A percentile compares a stretch with the other conserved stretches of the same genome.
Conservation (phyloP, 495 filamentous ascomycete species). For the Neurospora tetraspora region DNA sequence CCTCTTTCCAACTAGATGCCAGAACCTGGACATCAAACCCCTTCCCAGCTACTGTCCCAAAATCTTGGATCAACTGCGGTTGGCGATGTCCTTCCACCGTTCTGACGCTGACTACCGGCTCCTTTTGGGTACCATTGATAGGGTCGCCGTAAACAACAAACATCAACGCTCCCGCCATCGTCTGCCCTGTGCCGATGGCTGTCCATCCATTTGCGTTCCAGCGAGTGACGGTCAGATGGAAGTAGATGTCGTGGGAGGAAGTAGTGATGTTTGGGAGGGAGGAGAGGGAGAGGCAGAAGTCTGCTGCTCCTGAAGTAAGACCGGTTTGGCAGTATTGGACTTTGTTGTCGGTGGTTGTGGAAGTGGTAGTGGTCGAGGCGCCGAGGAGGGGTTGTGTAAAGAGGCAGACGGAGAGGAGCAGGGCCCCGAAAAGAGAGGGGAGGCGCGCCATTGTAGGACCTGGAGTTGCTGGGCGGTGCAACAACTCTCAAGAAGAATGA, state of each 20-base stretch:
- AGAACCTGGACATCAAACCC: background rate
- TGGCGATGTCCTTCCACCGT: conserved; percentile 18
- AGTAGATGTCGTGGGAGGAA: conserved; percentile 11
- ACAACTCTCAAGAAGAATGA: background rate
- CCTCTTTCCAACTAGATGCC: background rate
- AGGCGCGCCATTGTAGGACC: background rate
- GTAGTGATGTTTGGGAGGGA: conserved; percentile 14
- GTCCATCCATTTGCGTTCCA: conserved; percentile 16
- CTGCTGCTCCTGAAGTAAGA: too few species aligned
- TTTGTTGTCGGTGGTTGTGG: background rate
- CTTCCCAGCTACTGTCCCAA: background rate
- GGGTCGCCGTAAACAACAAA: conserved; percentile 25
- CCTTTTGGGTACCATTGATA: background rate
- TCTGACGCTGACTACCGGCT: conserved; percentile 19
- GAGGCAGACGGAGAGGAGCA: background rate
- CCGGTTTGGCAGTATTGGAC: conserved; percentile 22
- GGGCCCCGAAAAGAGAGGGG: background rate
- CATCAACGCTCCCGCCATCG: conserved; percentile 21
- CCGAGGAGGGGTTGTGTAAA: background rate
- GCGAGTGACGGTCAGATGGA: conserved; percentile 11
- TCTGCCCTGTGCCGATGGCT: conserved; percentile 18
- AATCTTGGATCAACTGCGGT: conserved; percentile 4
- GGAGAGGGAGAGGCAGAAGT: conserved; percentile 18
- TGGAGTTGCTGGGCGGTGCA: background rate
- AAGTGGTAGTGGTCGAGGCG: background rate